Base-by-base conservation (phyloP, 2,329 filamentous ascomycete genomes). In the Diaporthe destruens region DNA sequence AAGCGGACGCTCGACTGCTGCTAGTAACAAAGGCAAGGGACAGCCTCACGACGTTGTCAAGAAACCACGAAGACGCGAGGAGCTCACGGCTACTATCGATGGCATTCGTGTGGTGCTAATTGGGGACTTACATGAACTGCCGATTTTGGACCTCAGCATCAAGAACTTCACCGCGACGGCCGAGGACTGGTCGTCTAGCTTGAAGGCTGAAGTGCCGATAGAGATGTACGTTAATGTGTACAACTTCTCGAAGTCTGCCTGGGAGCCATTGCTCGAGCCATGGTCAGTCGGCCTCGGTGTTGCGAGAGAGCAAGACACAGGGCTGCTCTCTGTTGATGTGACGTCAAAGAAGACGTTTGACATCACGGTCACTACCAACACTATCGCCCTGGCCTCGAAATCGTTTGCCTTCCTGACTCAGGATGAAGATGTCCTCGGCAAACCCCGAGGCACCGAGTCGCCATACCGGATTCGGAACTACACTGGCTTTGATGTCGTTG, bases 191-290 rank as follows among this genome's bases (percentile, higher is more conserved):
- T 96, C 96, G 1, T 92, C 91, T 6, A 92, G 92, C 29, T 87
- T 99, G 81, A 95, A 92, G 78, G 96, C 94, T 0, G 94, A 98
- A 79, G 93, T 94, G 0, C 93, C 90, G n/a, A 91, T 99, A 61
- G 94, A 98, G 75, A 94, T 96, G 75, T 98, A 98, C 81, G 90
- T 97, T 77, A 99, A 98, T 78, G 92, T 99, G 34, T 99, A 98
- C 86, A 99, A 99, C 82, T 99, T 99, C 83, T 96, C 96, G 18
- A 99, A 99, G 81, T 99, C 96, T 0, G 94, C 95, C 4, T 99
- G 96, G 96, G 96, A 99, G 81, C 96, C 96, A 3, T 84, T 99
- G 44, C 90, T 99, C 34, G 96, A 99, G 80, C 97, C 97, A 9
- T 99, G 96, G 96, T 91, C 96, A 76, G 87, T 98, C n/a, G 95